These are phyloP conservation scores for Pugionium cornutum DNA, from an alignment of 345 rosid species.

Conservation along the genomic window DNA sequence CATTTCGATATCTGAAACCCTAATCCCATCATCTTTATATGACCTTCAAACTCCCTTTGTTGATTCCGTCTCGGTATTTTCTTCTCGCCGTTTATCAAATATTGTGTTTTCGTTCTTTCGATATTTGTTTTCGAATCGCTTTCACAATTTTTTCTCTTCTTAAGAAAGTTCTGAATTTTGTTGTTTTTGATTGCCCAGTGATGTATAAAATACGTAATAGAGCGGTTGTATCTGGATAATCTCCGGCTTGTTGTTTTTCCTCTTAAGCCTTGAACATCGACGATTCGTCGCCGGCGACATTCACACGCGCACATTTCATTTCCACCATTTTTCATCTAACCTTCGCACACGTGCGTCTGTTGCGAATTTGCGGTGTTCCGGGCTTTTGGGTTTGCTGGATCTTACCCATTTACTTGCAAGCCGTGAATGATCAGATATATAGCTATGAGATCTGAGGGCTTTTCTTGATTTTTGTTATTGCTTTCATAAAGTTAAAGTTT, in stretches of 20 bases:
- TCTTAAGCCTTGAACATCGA: conserved; percentile 12
- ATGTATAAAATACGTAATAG: conserved; percentile 31
- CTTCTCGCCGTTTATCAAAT: background rate
- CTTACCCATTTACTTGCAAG: conserved; percentile 26
- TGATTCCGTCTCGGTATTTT: background rate
- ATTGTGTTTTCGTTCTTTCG: background rate
- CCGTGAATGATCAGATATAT: conserved; percentile 45
- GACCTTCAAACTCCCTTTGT: background rate
- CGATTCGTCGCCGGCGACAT: conserved; percentile 16
- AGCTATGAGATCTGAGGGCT: conserved; percentile 69
- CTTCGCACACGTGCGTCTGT: conserved; percentile 9
- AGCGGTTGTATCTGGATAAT: conserved; percentile 39
- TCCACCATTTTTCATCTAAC: background rate
- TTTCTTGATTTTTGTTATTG: background rate
- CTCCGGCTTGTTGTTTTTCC: conserved; percentile 31
- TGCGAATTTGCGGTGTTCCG: conserved; percentile 10
- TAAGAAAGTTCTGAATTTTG: background rate
- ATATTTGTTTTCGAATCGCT: background rate
- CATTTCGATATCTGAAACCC: conserved; percentile 7
- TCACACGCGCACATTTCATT: conserved; percentile 24
- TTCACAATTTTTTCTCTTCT: background rate
- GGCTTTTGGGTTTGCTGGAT: conserved; percentile 39
- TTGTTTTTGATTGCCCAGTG: conserved; percentile 28
- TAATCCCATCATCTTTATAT: conserved; percentile 11
- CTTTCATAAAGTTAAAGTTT: background rate